Conservation (phyloP, 768 basidiomycete genomes). For the Phallus indusiatus region DNA sequence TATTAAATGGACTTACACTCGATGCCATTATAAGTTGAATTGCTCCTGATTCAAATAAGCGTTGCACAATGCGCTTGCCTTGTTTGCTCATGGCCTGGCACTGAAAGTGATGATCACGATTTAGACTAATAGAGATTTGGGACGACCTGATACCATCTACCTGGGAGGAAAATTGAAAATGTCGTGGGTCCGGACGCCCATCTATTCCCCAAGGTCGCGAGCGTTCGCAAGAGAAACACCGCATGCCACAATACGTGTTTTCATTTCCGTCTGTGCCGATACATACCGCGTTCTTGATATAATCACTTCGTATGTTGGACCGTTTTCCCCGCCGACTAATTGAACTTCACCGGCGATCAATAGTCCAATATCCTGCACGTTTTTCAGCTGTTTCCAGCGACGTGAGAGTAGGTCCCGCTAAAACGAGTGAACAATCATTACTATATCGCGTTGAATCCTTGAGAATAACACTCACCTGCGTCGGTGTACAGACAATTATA, state of each 20-base stretch:
- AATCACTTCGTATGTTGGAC: slow-evolving; percentile 95
- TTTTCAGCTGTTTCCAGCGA: slow-evolving; percentile 94
- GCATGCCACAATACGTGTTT: slow-evolving; percentile 91
- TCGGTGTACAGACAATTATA: slow-evolving; percentile 88
- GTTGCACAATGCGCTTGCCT: slow-evolving; percentile 89
- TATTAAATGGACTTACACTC: slow-evolving; percentile 43
- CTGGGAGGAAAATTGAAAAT: slow-evolving; percentile 98
- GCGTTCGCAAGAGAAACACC: slow-evolving; percentile 95
- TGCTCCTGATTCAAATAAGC: slow-evolving; percentile 87
- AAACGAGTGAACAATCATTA: background rate
- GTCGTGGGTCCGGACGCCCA: slow-evolving; percentile 86
- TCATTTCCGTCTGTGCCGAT: slow-evolving; percentile 83
- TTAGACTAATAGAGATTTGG: too few relatives aligned
- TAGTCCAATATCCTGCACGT: slow-evolving; percentile 87
- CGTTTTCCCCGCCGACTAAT: slow-evolving; percentile 88
- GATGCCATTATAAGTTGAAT: slow-evolving; percentile 93
- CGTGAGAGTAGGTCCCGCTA: slow-evolving; percentile 95
- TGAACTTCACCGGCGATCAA: slow-evolving; percentile 95
- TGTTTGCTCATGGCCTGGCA: slow-evolving; percentile 84
- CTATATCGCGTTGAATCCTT: too few relatives aligned
- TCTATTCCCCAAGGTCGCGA: slow-evolving; percentile 94
- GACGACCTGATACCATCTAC: too few relatives aligned
- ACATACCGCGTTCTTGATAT: slow-evolving; percentile 94
- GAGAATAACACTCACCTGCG: slow-evolving; percentile 72
- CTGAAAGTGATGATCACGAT: too few relatives aligned